Percentiles rank a stretch among this genome's conserved stretches.
phyloP scores from a whole-genome alignment of 805 yeast species.

The Wickerhamiella azymoides region DNA sequence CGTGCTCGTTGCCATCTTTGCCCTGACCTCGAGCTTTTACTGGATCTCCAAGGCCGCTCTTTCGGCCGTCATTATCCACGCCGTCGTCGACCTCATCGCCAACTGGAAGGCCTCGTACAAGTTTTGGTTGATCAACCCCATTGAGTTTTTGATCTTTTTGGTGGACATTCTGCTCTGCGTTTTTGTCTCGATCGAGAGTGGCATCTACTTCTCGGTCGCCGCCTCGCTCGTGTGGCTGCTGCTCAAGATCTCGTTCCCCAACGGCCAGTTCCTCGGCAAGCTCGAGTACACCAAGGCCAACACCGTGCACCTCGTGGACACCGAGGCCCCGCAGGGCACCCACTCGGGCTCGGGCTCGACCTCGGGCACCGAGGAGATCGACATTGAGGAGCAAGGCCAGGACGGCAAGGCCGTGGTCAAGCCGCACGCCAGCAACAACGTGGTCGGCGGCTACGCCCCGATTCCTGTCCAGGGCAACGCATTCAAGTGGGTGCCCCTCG shows the following conservation, averaged over 20 bases:
- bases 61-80: constrained; percentile 81
- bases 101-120: constrained; percentile 34
- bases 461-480: constrained; percentile 1
- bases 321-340: constrained; percentile 14
- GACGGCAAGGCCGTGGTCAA: not conserved
- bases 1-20: constrained; percentile 74
- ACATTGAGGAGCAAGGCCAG: constrained; percentile 4
- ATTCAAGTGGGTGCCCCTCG: constrained; percentile 26
- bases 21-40: constrained; percentile 69
- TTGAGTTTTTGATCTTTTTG: constrained; percentile 60
- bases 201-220: constrained; percentile 80
- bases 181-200: constrained; percentile 68
- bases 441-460: constrained; percentile 9
- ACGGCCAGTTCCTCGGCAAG: constrained; percentile 71
- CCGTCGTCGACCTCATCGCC: constrained; percentile 75
- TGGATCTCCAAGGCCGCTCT: constrained; percentile 84
- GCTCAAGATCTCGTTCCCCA: constrained; percentile 65
- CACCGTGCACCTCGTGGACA: constrained; percentile 36
- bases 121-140: constrained; percentile 58
- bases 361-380: constrained; percentile 4
- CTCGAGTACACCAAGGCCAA: constrained; percentile 57
- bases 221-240: constrained; percentile 66
- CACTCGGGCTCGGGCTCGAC: not conserved
- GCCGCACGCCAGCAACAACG: constrained; percentile 2
- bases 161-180: constrained; percentile 63